Conservation (phyloP, 2,329 filamentous ascomycete species). For the Pleomassaria siparia region DNA sequence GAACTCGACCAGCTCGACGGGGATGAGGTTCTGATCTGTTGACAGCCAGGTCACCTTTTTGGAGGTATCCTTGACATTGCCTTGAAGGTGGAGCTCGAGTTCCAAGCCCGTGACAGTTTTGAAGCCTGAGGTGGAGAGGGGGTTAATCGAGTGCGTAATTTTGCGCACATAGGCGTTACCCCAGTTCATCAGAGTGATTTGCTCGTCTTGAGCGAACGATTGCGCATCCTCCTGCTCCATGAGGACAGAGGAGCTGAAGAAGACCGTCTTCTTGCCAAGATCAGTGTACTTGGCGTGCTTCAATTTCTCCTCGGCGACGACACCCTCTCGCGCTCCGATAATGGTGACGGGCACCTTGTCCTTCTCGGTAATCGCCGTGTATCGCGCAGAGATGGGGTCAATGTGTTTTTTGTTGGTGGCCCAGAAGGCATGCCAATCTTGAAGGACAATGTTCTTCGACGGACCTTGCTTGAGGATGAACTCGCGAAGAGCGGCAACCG, state of each 20-base stretch:
- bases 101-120: slow-evolving; percentile 67
- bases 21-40: slow-evolving; percentile 73
- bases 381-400: slow-evolving; percentile 51
- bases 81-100: slow-evolving; percentile 84
- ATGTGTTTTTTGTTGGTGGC: slow-evolving; percentile 57
- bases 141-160: slow-evolving; percentile 57
- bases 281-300: slow-evolving; percentile 88
- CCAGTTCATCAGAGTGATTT: slow-evolving; percentile 97
- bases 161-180: slow-evolving; percentile 81
- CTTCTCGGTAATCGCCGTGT: slow-evolving; percentile 64
- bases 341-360: slow-evolving; percentile 71
- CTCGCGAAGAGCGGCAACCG: slow-evolving; percentile 74
- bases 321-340: slow-evolving; percentile 58
- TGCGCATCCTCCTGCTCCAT: slow-evolving; percentile 86
- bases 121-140: slow-evolving; percentile 47
- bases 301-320: slow-evolving; percentile 72
- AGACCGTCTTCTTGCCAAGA: slow-evolving; percentile 82
- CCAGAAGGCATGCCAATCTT: slow-evolving; percentile 74
- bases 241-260: slow-evolving; percentile 72
- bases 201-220: slow-evolving; percentile 79
- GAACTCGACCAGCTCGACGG: slow-evolving; percentile 88
- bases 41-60: slow-evolving; percentile 98
- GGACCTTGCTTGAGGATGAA: slow-evolving; percentile 85
- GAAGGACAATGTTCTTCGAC: slow-evolving; percentile 78
- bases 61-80: slow-evolving; percentile 91